These are phyloP conservation scores for Epichloe uncinata DNA, from an alignment of 2,329 filamentous ascomycete genomes.

Conservation along the genomic window DNA sequence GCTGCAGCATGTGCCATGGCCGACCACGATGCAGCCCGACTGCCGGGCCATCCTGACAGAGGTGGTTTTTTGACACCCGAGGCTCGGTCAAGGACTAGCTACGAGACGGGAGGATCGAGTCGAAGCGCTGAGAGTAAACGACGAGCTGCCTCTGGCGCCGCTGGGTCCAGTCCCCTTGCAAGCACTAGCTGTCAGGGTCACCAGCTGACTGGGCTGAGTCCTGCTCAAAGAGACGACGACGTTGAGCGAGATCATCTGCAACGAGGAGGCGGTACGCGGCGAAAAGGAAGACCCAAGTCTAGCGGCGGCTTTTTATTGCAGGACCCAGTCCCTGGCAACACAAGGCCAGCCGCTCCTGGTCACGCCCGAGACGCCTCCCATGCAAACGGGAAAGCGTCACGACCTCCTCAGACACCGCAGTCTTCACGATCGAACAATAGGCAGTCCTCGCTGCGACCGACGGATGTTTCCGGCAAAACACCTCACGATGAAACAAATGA, in stretches of 20 bases:
- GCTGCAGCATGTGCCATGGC: slow-evolving; percentile 13
- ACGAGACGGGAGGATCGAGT: slow-evolving; percentile 33
- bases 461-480: background rate
- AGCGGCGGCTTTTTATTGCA: slow-evolving; percentile 41
- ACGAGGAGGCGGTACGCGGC: slow-evolving; percentile 15
- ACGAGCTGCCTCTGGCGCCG: slow-evolving; percentile 6
- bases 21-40: slow-evolving; percentile 9
- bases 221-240: background rate
- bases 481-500: background rate
- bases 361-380: slow-evolving; percentile 13
- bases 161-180: slow-evolving; percentile 13
- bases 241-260: slow-evolving; percentile 1
- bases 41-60: slow-evolving; percentile 5
- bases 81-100: slow-evolving; percentile 13
- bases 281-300: slow-evolving; percentile 29
- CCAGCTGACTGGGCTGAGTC: slow-evolving; percentile 6
- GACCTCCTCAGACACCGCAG: background rate
- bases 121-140: background rate
- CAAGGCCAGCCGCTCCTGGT: slow-evolving; percentile 19
- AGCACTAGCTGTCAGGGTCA: slow-evolving; percentile 5
- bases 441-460: background rate
- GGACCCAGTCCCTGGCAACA: slow-evolving; percentile 25
- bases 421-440: background rate
- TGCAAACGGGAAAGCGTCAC: slow-evolving; percentile 10
- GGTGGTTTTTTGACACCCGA: slow-evolving; percentile 7